phyloP scores from a whole-genome alignment of 345 rosid genomes.

The Eucalyptus sp. region DNA sequence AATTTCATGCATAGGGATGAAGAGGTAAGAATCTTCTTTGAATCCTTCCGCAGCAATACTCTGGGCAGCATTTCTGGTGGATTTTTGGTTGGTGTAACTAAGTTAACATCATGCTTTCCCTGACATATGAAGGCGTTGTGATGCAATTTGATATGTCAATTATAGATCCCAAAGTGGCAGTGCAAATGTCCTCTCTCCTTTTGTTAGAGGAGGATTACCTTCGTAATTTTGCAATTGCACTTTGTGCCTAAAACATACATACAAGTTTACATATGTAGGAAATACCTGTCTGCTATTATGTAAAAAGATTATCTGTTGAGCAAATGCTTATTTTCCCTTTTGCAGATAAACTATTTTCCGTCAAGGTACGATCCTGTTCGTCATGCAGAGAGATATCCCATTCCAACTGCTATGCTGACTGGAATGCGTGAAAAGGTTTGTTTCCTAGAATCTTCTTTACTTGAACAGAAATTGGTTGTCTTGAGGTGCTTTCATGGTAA shows the following conservation, averaged over 20 bases:
- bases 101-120: neutral
- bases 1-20: slow-evolving; percentile 4
- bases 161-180: neutral
- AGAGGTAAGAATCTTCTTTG: slow-evolving; percentile 35
- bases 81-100: neutral
- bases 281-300: neutral
- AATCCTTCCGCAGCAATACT: neutral
- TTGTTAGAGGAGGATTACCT: neutral
- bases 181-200: neutral
- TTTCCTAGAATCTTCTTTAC: neutral
- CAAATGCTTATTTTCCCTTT: neutral
- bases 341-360: slow-evolving; percentile 89
- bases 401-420: too few species aligned
- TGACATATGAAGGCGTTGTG: neutral
- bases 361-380: slow-evolving; percentile 73
- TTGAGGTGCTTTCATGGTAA: neutral
- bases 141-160: neutral
- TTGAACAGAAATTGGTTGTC: neutral
- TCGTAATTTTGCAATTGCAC: neutral
- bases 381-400: slow-evolving; percentile 35
- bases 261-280: neutral
- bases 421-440: too few species aligned
- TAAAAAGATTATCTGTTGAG: neutral
- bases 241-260: neutral
- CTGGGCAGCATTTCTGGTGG: neutral